phyloP scores from a whole-genome alignment of 768 basidiomycete genomes.

The Lentinula edodes region DNA sequence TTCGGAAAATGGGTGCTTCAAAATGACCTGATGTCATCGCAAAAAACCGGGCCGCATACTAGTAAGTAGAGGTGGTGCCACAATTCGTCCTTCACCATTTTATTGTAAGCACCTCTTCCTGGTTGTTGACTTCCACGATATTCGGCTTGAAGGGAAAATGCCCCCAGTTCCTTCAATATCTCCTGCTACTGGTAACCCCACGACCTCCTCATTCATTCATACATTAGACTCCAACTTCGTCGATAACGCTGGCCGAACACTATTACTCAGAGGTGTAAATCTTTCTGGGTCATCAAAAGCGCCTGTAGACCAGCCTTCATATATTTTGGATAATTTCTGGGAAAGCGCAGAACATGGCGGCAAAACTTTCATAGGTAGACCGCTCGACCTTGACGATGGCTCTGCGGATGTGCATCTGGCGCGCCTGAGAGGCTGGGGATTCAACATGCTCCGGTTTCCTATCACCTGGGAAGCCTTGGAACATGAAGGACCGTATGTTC shows the following conservation, averaged over 20 bases:
- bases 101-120: background rate
- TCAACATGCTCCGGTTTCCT: slow-evolving; percentile 78
- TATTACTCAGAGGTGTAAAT: slow-evolving; percentile 92
- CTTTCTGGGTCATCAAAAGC: slow-evolving; percentile 87
- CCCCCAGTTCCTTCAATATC: slow-evolving; percentile 52
- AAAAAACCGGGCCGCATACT: no score
- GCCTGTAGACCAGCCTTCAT: slow-evolving; percentile 64
- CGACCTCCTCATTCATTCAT: slow-evolving; percentile 50
- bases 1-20: no score
- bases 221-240: slow-evolving; percentile 67
- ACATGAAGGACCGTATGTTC: slow-evolving; percentile 88
- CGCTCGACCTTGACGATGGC: slow-evolving; percentile 80
- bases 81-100: no score
- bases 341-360: slow-evolving; percentile 66
- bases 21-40: no score
- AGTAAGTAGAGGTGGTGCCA: background rate
- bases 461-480: slow-evolving; percentile 97
- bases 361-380: slow-evolving; percentile 68
- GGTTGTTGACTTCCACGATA: background rate
- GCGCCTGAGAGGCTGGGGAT: slow-evolving; percentile 90
- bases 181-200: slow-evolving; percentile 48
- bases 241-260: slow-evolving; percentile 66
- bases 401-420: slow-evolving; percentile 81
- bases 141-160: slow-evolving; percentile 27
- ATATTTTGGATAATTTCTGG: slow-evolving; percentile 76